Evolutionary conservation across 2,329 filamentous ascomycete genomes (phyloP).

Genomic region (Periconia sp.): DNA sequence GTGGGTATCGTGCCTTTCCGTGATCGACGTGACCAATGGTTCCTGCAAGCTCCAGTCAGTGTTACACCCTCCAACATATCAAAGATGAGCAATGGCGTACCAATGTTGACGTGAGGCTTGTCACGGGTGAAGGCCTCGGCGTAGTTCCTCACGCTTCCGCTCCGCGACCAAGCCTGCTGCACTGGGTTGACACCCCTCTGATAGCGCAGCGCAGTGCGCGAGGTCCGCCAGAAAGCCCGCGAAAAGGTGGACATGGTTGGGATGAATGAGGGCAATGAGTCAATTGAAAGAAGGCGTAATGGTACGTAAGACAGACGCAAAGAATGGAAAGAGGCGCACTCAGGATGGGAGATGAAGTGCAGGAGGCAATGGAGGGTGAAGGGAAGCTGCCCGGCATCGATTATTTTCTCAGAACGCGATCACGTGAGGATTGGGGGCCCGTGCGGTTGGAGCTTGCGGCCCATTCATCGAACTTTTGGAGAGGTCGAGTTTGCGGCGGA

Average conservation of each 20-base stretch:
- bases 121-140: constrained; percentile 75
- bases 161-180: constrained; percentile 68
- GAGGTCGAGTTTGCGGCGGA: constrained; percentile 10
- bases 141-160: constrained; percentile 63
- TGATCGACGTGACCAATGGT: constrained; percentile 99
- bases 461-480: constrained; percentile 3
- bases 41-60: constrained; percentile 53
- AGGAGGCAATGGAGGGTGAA: constrained; percentile 12
- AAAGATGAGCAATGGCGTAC: constrained; percentile 51
- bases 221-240: constrained; percentile 80
- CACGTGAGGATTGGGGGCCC: constrained; percentile 14
- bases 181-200: constrained; percentile 72
- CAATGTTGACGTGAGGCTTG: constrained; percentile 99
- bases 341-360: constrained; percentile 19
- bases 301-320: constrained; percentile 18
- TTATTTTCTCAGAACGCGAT: constrained; percentile 36
- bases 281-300: constrained; percentile 23
- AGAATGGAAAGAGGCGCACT: constrained; percentile 31
- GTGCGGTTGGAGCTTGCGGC: constrained; percentile 10
- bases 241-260: constrained; percentile 73
- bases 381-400: constrained; percentile 10
- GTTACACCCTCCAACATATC: background rate
- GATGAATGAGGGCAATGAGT: constrained; percentile 38
- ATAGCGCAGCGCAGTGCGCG: constrained; percentile 71
- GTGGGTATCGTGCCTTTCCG: constrained; percentile 73